phyloP scores from a whole-genome alignment of 2,329 filamentous ascomycete species.

The Pseudogymnoascus sp. region DNA sequence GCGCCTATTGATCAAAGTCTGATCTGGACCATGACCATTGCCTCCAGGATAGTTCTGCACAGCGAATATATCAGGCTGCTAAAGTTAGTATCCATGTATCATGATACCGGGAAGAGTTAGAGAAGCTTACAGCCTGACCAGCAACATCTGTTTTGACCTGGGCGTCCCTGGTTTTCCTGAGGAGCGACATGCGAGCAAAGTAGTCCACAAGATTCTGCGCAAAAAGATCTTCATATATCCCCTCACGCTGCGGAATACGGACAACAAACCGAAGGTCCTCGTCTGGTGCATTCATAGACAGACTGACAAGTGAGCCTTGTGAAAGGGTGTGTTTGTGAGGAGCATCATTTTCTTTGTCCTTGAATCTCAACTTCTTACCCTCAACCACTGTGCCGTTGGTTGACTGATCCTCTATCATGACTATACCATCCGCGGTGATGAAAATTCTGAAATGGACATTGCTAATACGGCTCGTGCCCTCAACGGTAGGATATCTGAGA shows the following conservation, averaged over 20 bases:
- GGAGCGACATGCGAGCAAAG: slow-evolving; percentile 33
- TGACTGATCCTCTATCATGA: slow-evolving; percentile 90
- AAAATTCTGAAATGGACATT: slow-evolving; percentile 96
- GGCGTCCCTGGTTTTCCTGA: background rate
- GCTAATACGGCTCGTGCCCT: slow-evolving; percentile 64
- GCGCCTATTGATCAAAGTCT: slow-evolving; percentile 22
- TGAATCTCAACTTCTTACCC: slow-evolving; percentile 52
- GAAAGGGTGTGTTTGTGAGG: slow-evolving; percentile 27
- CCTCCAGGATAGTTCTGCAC: background rate
- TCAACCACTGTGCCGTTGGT: slow-evolving; percentile 96
- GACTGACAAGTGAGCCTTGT: slow-evolving; percentile 25
- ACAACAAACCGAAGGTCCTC: slow-evolving; percentile 75
- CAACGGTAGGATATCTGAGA: slow-evolving; percentile 29
- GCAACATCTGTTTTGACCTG: background rate
- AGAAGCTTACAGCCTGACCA: slow-evolving; percentile 7
- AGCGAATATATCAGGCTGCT: slow-evolving; percentile 6
- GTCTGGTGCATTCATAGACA: slow-evolving; percentile 26
- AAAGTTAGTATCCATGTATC: background rate
- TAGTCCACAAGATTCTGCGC: slow-evolving; percentile 61
- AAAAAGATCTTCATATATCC: slow-evolving; percentile 56
- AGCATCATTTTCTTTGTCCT: slow-evolving; percentile 35
- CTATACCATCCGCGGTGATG: slow-evolving; percentile 65
- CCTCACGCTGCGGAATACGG: slow-evolving; percentile 69
- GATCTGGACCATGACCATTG: background rate
- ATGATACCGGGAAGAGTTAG: background rate